Evolutionary conservation across 345 rosid species (phyloP).

Genomic region (Kernera saxatilis): DNA sequence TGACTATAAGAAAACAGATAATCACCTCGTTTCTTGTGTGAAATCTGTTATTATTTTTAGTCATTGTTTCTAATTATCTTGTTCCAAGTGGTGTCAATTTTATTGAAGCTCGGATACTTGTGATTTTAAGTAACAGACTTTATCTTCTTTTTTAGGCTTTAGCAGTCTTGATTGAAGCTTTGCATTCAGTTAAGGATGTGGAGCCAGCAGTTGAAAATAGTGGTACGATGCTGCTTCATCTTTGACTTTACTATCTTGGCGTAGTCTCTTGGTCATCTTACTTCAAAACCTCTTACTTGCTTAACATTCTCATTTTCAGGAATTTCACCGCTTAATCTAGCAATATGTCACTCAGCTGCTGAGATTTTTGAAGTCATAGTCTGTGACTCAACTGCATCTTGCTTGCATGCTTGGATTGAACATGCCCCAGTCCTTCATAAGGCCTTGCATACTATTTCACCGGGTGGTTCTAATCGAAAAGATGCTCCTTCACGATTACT

Average conservation of each 20-base stretch:
- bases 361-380: constrained; percentile 93
- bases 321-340: constrained; percentile 81
- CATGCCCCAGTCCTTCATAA: constrained; percentile 83
- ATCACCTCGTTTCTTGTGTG: background rate
- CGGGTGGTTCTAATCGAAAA: constrained; percentile 92
- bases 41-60: background rate
- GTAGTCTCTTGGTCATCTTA: constrained; percentile 16
- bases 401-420: constrained; percentile 83
- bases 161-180: constrained; percentile 74
- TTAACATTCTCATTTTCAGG: constrained; percentile 50
- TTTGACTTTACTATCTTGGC: constrained; percentile 13
- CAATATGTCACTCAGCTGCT: constrained; percentile 92
- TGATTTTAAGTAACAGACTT: constrained; percentile 8
- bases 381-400: constrained; percentile 82
- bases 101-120: background rate
- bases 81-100: background rate
- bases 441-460: constrained; percentile 86
- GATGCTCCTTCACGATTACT: constrained; percentile 88
- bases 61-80: background rate
- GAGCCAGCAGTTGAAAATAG: constrained; percentile 58
- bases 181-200: constrained; percentile 70
- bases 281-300: constrained; percentile 23
- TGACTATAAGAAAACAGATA: background rate
- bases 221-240: constrained; percentile 41
- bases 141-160: constrained; percentile 46